These are phyloP conservation scores for Pichia eremophila DNA, from an alignment of 805 yeast species.

Conservation along the genomic window DNA sequence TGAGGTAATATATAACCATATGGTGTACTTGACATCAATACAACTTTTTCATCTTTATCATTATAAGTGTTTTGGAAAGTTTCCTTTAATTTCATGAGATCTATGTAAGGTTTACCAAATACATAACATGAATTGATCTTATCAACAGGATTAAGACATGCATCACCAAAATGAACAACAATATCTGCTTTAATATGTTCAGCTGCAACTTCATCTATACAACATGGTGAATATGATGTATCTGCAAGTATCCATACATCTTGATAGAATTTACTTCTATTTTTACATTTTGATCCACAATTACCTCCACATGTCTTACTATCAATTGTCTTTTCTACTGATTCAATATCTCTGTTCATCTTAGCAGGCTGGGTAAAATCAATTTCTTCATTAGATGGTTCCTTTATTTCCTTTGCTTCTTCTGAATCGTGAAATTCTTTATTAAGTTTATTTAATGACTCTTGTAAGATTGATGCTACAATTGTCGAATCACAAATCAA, in stretches of 20 bases:
- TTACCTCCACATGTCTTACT: constrained; percentile 22
- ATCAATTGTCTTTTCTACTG: constrained; percentile 22
- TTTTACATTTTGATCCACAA: constrained; percentile 22
- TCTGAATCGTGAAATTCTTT: constrained; percentile 6
- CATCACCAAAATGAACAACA: constrained; percentile 90
- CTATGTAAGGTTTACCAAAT: constrained; percentile 59
- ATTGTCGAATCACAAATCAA: constrained; percentile 71
- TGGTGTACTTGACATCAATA: constrained; percentile 71
- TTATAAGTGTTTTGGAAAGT: constrained; percentile 35
- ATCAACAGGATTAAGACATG: constrained; percentile 76
- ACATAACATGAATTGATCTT: constrained; percentile 70
- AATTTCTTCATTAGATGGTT: constrained; percentile 1
- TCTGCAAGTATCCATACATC: constrained; percentile 83
- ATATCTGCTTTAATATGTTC: constrained; percentile 81
- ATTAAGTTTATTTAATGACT: constrained; percentile 18
- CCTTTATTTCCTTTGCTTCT: neutral
- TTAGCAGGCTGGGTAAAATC: constrained; percentile 4
- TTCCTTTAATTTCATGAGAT: constrained; percentile 29
- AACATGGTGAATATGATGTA: constrained; percentile 90
- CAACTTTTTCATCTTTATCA: constrained; percentile 33
- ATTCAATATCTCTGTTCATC: constrained; percentile 5
- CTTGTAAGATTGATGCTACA: constrained; percentile 48
- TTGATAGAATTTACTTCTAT: constrained; percentile 13
- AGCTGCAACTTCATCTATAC: constrained; percentile 95
- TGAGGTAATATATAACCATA: constrained; percentile 37